A percentile compares a stretch with the other conserved stretches of the same genome.
phyloP scores from a whole-genome alignment of 139 green algal species.

The Auxenochlorella protothecoides region DNA sequence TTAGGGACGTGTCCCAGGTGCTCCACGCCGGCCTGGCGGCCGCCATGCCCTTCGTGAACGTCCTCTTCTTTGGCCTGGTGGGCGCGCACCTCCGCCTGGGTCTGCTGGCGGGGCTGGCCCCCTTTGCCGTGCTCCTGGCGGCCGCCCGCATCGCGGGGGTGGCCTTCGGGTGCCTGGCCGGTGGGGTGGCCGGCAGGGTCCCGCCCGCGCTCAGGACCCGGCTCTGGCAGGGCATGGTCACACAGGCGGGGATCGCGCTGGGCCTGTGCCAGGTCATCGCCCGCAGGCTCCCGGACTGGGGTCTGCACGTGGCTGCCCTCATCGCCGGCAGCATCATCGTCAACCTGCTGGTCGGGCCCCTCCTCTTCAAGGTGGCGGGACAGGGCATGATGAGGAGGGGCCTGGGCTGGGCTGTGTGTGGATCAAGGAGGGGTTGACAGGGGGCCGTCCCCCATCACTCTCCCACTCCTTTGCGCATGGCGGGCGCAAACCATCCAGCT shows the following conservation, averaged over 20 bases:
- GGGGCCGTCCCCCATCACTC: too few species aligned
- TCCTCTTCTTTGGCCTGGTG: slow-evolving; percentile 76
- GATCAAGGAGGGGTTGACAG: too few species aligned
- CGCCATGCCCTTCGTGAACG: slow-evolving; percentile 58
- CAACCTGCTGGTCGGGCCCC: slow-evolving; percentile 72
- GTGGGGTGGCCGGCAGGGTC: slow-evolving; percentile 35
- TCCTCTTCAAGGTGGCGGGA: slow-evolving; percentile 44
- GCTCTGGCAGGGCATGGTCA: slow-evolving; percentile 77
- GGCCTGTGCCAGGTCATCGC: slow-evolving; percentile 63
- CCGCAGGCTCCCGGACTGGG: slow-evolving; percentile 55
- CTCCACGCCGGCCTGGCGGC: slow-evolving; percentile 31
- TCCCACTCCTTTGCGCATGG: too few species aligned
- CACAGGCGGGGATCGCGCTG: slow-evolving; percentile 76
- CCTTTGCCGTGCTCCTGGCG: not conserved
- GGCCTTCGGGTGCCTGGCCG: slow-evolving; percentile 47
- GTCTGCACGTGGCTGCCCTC: slow-evolving; percentile 60
- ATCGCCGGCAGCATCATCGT: slow-evolving; percentile 68
- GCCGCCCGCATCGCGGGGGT: slow-evolving; percentile 48
- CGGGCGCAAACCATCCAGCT: too few species aligned
- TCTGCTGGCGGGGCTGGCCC: not conserved
- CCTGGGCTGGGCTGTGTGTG: too few species aligned
- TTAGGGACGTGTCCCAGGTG: slow-evolving; percentile 13
- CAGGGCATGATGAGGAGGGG: too few species aligned
- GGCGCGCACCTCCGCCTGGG: slow-evolving; percentile 62
- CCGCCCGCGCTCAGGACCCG: slow-evolving; percentile 25